Evolutionary conservation across 192 early-diverging fungal genomes (phyloP), one percentile per base, ranked within the genome.

Genomic region (Mortierella claussenii): DNA sequence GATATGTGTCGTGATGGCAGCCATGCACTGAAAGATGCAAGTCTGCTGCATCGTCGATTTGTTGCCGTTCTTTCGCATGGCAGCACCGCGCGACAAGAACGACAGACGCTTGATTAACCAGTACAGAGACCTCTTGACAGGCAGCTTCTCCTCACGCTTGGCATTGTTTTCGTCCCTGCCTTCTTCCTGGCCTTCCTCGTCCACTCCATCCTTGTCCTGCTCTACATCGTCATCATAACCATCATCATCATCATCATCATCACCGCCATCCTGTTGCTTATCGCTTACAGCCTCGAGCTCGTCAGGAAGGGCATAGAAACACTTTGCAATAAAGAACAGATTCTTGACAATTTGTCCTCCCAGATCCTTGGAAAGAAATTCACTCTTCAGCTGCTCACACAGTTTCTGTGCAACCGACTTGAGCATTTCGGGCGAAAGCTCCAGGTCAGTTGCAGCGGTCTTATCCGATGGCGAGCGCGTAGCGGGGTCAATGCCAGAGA

Each of bases 291-390:
- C 49, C 28, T 78, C 69, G 33, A 65, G 31, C 1, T 76, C 80
- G 17, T 68, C 43, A 8, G 59, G 60, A 26, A 60, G 54, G 5
- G 46, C 71, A 54, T 85, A 88, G 59, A 92, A 91, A 71, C 89
- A 88, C 62, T 93, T 94, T 46, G 90, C 94, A 49, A 97, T 80
- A 81, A 96, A 98, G 67, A 94, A 92, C 59, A 98, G 68, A 79
- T 98, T 98, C 86, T 98, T 97, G 34, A 96, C 91, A 48, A 96
- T 78, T 79, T 97, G 96, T 59, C 86, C 91, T 6, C 92, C 94
- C 28, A 95, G 86, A 24, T 97, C 96, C 31, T 86, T 80, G 31
- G 90, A 82, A 28, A 98, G 33, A 57, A 76, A 83, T 13, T 80
- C 69, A 48, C 90, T 88, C 61, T 86, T 88, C 10, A 95, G 80